Evolutionary conservation across 768 basidiomycete species (phyloP), one percentile per base, ranked within the genome.

Genomic region (Boletus bicolor): DNA sequence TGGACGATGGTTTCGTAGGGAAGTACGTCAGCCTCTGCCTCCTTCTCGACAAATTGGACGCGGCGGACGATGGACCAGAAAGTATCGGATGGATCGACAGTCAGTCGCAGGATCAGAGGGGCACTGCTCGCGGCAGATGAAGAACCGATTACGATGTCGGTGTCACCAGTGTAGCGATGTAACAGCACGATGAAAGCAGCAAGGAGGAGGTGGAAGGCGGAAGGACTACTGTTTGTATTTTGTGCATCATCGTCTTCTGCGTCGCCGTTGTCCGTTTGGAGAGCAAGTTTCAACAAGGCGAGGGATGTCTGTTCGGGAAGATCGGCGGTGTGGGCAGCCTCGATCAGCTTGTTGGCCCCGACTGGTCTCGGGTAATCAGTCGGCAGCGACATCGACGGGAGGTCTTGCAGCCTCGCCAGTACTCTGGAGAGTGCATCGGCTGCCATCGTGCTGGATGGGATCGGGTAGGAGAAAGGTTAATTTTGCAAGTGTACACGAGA

Each of bases 91-190:
- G 93, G 89, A 59, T 94, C 90, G 44, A 97, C 76, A 10, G 87
- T 80, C 49, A 98, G 72, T 21, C 93, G 84, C 30, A 99, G 81
- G 38, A 99, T 79, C 38, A 99, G 79, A 9, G 94, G 93, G 56
- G 89, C 84, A 26, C 82, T 81, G 7, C 83, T 82, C 6, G 81
- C 75, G 2, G 89, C 84, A 26, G 91, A 87, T 15, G 93, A 94
- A 4, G 91, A 91, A 36, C 89, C 93, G 65, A 99, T 88, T 55
- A 97, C 81, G 58, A 99, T 79, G 64, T 97, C 93, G 28, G 86
- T 94, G 69, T 99, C 97, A 39, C 91, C 95, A 0, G 97, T 98
- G 74, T 93, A 97, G 41, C 96, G 81, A 74, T 98, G 93, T 12
- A 99, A 76, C 48, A 98, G 78, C 21, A 96, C 87, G 11, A 84